These are phyloP conservation scores for Wickerhamomyces bisporus DNA, from an alignment of 805 yeast species.

Conservation along the genomic window DNA sequence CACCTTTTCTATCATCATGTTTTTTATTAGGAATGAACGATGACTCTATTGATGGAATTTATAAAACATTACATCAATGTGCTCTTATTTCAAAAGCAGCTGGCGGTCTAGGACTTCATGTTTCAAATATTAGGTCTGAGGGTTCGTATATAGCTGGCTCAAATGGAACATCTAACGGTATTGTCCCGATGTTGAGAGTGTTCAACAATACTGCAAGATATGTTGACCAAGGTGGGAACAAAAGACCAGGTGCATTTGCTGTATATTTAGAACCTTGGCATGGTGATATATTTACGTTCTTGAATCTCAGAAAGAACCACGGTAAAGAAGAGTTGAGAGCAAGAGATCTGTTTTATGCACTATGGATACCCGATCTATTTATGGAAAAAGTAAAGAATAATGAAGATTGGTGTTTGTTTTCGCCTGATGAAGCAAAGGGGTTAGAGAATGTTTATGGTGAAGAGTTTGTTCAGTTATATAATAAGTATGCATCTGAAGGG, in stretches of 20 bases:
- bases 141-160: slow-evolving; percentile 91
- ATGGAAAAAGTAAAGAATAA: slow-evolving; percentile 83
- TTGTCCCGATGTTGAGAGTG: slow-evolving; percentile 94
- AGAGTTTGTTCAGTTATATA: slow-evolving; percentile 69
- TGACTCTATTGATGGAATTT: slow-evolving; percentile 94
- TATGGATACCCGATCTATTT: slow-evolving; percentile 93
- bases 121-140: slow-evolving; percentile 78
- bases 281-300: slow-evolving; percentile 78
- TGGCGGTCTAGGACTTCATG: slow-evolving; percentile 92
- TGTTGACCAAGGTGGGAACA: slow-evolving; percentile 98
- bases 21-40: slow-evolving; percentile 87
- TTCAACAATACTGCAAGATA: slow-evolving; percentile 94
- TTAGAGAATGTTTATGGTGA: slow-evolving; percentile 79
- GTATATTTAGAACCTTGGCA: slow-evolving; percentile 97
- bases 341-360: slow-evolving; percentile 85
- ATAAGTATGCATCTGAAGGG: slow-evolving; percentile 65
- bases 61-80: slow-evolving; percentile 79
- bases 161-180: slow-evolving; percentile 87
- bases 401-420: slow-evolving; percentile 83
- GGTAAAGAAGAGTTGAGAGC: slow-evolving; percentile 95
- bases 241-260: slow-evolving; percentile 97
- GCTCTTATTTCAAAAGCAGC: slow-evolving; percentile 92
- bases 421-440: slow-evolving; percentile 87
- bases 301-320: slow-evolving; percentile 86
- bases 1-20: slow-evolving; percentile 85